These are phyloP conservation scores for Pyrus betulifolia DNA, from an alignment of 306 rosid species.

Conservation along the genomic window DNA sequence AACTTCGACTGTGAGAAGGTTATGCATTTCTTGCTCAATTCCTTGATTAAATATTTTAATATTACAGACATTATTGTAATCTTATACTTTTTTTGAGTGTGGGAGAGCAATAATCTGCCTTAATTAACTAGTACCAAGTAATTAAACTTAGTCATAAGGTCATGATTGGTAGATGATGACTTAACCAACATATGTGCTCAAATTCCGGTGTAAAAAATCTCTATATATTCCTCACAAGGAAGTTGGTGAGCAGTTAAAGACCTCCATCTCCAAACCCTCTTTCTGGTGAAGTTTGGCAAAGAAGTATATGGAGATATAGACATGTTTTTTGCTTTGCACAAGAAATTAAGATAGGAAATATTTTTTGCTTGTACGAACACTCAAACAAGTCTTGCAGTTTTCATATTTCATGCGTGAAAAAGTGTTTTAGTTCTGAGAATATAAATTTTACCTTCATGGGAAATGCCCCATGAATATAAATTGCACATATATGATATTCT, in stretches of 20 bases:
- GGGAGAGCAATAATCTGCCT: not conserved
- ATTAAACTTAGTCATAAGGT: not conserved
- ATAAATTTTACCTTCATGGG: too few relatives aligned
- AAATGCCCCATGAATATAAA: too few relatives aligned
- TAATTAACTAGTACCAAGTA: not conserved
- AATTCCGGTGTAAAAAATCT: not conserved
- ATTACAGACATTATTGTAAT: not conserved
- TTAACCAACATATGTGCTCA: not conserved
- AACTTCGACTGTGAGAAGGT: conserved; percentile 28
- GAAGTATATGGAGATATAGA: not conserved
- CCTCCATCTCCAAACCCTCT: conserved; percentile 19
- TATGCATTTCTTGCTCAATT: conserved; percentile 2
- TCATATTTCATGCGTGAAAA: not conserved
- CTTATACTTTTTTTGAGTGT: not conserved
- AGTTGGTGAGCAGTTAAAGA: conserved; percentile 49
- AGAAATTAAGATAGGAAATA: not conserved
- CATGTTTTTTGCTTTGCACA: not conserved
- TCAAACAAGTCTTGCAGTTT: not conserved
- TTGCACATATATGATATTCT: not conserved
- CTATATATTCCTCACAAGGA: not conserved
- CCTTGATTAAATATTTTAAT: not conserved
- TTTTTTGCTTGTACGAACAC: not conserved
- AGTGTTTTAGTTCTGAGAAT: not conserved
- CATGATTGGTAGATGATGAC: not conserved
- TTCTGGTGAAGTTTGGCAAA: not conserved